Evolutionary conservation across 2,329 filamentous ascomycete genomes (phyloP).

Genomic region (Nemania sp.): DNA sequence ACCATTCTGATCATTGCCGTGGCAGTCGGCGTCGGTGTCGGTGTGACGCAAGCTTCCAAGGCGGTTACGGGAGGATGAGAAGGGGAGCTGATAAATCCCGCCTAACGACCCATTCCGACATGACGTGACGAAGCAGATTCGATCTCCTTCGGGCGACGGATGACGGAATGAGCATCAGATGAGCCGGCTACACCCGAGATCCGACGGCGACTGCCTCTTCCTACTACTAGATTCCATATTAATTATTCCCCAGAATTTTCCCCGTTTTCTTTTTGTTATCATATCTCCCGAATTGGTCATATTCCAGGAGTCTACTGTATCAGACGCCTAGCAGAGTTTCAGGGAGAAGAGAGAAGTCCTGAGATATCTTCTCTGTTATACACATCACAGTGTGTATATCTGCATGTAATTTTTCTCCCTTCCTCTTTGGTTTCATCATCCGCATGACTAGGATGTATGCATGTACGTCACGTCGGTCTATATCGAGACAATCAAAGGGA

Average conservation of each 20-base stretch:
- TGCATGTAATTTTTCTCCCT: conserved; percentile 2
- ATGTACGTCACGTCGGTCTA: neutral
- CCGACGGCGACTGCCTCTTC: neutral
- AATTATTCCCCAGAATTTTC: conserved; percentile 1
- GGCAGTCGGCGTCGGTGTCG: conserved; percentile 49
- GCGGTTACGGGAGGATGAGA: conserved; percentile 13
- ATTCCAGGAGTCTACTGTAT: neutral
- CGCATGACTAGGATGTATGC: neutral
- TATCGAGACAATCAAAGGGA: neutral
- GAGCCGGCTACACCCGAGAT: conserved; percentile 5
- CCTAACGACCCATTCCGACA: neutral
- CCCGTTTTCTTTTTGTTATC: neutral
- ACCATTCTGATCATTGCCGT: conserved; percentile 62
- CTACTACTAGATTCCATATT: conserved; percentile 18
- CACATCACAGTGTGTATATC: conserved; percentile 15
- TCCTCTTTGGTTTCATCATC: neutral
- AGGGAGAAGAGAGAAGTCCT: neutral
- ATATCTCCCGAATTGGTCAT: neutral
- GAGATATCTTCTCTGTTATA: neutral
- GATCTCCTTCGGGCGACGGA: neutral
- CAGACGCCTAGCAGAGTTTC: neutral
- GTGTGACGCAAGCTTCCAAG: conserved; percentile 17
- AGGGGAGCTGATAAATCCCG: neutral
- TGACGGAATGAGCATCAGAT: neutral
- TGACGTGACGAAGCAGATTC: neutral